Evolutionary conservation across 805 yeast species (phyloP), one percentile per base, ranked within the genome.

Genomic region (Tetrapisispora phaffii): DNA sequence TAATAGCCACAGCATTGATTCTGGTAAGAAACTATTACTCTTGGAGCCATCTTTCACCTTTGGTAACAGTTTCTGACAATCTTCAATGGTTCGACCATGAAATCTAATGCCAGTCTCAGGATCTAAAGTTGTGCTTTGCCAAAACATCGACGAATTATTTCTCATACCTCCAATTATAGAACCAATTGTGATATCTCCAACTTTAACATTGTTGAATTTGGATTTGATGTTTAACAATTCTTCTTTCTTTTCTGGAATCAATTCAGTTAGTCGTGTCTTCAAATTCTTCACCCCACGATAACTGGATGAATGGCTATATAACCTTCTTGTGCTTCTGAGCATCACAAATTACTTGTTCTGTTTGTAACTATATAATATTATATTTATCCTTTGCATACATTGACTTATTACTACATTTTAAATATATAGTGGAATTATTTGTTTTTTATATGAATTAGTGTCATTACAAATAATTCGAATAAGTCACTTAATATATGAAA

Each of bases 71-170:
- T 67, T 60, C 66, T 81, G 89, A 63, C 85, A 79, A 53, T 83
- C 85, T 53, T 79, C 74, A 54, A 83, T 84, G 47, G 89, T 79
- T 62, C 73, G 71, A 47, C 88, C 88, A 66, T 84, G 85, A 73
- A 84, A 84, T 46, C 81, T 76, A 60, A 84, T 84, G 32, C 93
- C 93, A 58, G 76, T 78, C 44, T 77, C 71, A 44, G 90, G 81
- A 62, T 84, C 90, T 54, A 84, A 76, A 38, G 76, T 79, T 13
- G 89, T 81, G 45, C 87, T 80, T 59, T 83, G 88, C 93, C 93
- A 84, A 46, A 82, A 78, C 60, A 84, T 71, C 43, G 83, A 76
- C 61, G 75, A 75, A 62, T 79, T 74, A 44, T 89, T 89, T 61
- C 90, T 74, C 90, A 84, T 84, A 50, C 93, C 90, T 54, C 89